A percentile compares a stretch with the other conserved stretches of the same genome.
phyloP scores from a whole-genome alignment of 257 asterid genomes.

The Forsythia viridissima region DNA sequence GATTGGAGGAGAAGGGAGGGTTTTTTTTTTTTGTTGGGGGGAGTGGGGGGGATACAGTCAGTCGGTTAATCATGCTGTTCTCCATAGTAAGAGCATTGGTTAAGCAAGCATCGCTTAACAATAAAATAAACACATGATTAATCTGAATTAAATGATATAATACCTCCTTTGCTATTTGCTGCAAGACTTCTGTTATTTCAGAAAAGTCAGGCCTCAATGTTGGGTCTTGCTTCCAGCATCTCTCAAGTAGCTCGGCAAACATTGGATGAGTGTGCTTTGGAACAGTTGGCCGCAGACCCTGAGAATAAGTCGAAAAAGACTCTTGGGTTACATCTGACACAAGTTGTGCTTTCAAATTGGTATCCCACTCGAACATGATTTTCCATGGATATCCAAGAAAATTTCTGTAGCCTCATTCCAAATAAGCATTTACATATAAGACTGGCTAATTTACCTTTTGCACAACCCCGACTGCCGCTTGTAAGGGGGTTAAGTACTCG shows the following conservation, averaged over 20 bases:
- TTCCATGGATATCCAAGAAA: neutral
- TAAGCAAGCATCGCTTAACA: slow-evolving; percentile 4
- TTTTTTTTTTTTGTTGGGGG: too few relatives aligned
- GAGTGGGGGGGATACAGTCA: neutral
- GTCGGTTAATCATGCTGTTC: neutral
- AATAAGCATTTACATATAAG: slow-evolving; percentile 4
- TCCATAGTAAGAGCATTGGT: neutral
- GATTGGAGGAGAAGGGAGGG: neutral
- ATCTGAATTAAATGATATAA: neutral
- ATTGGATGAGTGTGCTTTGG: slow-evolving; percentile 74
- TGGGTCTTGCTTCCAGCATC: slow-evolving; percentile 96
- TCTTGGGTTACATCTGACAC: neutral
- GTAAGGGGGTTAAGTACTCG: slow-evolving; percentile 92
- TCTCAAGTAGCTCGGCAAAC: slow-evolving; percentile 84
- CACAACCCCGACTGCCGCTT: slow-evolving; percentile 98
- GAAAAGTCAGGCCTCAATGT: slow-evolving; percentile 79
- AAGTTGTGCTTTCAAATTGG: neutral
- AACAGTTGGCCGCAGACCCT: slow-evolving; percentile 90
- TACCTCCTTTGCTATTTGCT: slow-evolving; percentile 80
- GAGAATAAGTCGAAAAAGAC: slow-evolving; percentile 8
- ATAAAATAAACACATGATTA: neutral
- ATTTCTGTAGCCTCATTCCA: too few relatives aligned
- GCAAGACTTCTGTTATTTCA: slow-evolving; percentile 64
- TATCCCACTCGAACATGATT: neutral
- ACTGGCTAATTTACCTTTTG: slow-evolving; percentile 64